Percentiles rank a stretch among this genome's conserved stretches.
Evolutionary conservation across 78 protist species (phyloP).

Genomic region (Chrysochromulina parva): DNA sequence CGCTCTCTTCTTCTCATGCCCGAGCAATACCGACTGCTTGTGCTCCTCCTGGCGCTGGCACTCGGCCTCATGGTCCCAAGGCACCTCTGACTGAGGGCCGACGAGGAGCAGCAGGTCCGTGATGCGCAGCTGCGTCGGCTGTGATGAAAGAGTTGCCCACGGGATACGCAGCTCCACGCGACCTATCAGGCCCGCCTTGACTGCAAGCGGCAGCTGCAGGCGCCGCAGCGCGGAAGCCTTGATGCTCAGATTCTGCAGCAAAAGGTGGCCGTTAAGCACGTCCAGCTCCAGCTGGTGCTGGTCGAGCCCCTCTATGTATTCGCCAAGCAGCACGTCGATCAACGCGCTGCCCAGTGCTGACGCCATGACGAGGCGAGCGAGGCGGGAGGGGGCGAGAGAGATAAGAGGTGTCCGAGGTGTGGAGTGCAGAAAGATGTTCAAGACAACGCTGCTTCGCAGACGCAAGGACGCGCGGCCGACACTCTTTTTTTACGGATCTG

Average conservation of each 20-base stretch:
- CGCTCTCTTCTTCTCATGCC: no score
- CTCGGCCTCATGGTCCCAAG: no score
- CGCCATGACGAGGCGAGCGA: no score
- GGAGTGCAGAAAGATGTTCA: not conserved
- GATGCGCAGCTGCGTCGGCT: not conserved
- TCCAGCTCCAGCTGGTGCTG: not conserved
- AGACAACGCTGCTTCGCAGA: no score
- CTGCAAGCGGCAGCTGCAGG: not conserved
- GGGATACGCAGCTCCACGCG: not conserved
- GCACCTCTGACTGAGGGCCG: no score
- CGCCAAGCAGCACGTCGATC: not conserved
- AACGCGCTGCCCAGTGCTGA: no score
- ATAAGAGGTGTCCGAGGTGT: not conserved
- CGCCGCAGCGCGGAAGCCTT: not conserved
- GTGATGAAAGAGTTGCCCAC: not conserved
- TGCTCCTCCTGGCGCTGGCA: no score
- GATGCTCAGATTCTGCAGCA: not conserved
- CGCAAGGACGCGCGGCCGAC: no score
- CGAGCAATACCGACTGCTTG: no score
- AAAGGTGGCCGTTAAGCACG: not conserved
- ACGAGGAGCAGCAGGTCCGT: not conserved
- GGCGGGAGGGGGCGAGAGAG: not conserved
- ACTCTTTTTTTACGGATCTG: no score
- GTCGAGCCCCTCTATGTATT: not conserved
- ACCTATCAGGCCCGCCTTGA: not conserved